Conservation (phyloP, 2,329 filamentous ascomycete genomes). For the Nemania abortiva region DNA sequence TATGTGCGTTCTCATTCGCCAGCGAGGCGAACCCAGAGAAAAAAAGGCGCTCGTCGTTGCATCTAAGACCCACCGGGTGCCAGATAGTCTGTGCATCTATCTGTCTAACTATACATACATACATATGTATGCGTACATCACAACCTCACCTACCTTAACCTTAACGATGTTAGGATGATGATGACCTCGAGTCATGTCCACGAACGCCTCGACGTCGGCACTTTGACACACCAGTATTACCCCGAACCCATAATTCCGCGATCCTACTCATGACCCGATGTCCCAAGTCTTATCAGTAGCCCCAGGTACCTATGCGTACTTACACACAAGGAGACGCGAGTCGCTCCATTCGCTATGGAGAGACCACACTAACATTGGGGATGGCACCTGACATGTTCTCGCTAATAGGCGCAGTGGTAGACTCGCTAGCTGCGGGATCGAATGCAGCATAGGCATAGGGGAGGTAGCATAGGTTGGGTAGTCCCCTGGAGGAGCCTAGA, state of each 20-base stretch:
- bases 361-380: neutral
- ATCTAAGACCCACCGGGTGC: neutral
- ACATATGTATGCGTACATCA: neutral
- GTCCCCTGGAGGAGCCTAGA: neutral
- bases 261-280: neutral
- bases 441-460: neutral
- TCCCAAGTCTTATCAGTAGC: neutral
- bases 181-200: neutral
- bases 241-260: neutral
- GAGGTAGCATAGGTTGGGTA: neutral
- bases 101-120: neutral
- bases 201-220: neutral
- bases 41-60: constrained; percentile 2
- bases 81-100: neutral
- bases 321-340: neutral
- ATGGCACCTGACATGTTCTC: constrained; percentile 11
- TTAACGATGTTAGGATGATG: neutral
- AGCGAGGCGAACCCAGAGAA: neutral
- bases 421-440: constrained; percentile 2
- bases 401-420: neutral
- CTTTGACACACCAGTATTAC: neutral
- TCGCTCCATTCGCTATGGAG: constrained; percentile 2
- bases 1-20: neutral
- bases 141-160: neutral
- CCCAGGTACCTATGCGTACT: neutral